Percentiles rank a stretch among this genome's conserved stretches.
These are phyloP conservation scores for Fragaria nilgerrensis DNA, from an alignment of 306 rosid species.

Conservation along the genomic window DNA sequence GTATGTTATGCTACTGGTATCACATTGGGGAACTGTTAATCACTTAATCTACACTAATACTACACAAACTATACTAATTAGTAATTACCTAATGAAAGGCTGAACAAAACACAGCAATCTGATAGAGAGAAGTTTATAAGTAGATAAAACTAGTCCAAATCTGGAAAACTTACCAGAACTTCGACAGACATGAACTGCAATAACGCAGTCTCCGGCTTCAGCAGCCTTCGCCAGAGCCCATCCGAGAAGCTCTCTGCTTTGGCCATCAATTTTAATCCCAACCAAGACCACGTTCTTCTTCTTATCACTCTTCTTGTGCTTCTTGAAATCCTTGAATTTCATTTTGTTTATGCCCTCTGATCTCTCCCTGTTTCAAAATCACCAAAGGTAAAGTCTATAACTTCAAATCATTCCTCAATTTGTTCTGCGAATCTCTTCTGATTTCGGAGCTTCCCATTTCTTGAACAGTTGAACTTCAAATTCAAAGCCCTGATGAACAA, in stretches of 20 bases:
- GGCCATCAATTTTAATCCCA: slow-evolving; percentile 61
- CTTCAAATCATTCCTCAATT: slow-evolving; percentile 20
- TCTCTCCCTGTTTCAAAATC: slow-evolving; percentile 7
- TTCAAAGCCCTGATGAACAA: slow-evolving; percentile 25
- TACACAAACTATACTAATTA: not conserved
- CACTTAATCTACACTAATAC: not conserved
- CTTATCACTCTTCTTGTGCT: not conserved
- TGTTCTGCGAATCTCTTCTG: slow-evolving; percentile 19
- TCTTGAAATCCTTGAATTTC: slow-evolving; percentile 34
- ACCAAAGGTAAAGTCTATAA: slow-evolving; percentile 13
- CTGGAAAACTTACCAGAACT: slow-evolving; percentile 43
- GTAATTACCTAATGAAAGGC: not conserved
- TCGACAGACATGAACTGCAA: slow-evolving; percentile 69
- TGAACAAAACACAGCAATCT: not conserved
- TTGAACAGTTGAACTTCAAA: slow-evolving; percentile 24
- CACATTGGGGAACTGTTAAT: not conserved
- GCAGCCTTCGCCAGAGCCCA: slow-evolving; percentile 92
- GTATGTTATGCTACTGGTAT: not conserved
- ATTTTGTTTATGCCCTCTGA: slow-evolving; percentile 30
- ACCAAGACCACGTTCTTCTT: slow-evolving; percentile 61
- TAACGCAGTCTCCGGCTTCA: slow-evolving; percentile 74
- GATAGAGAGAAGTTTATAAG: not conserved
- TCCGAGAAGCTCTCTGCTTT: slow-evolving; percentile 61
- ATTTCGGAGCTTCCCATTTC: slow-evolving; percentile 20
- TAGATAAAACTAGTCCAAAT: not conserved